phyloP scores from a whole-genome alignment of 805 yeast species.

The Sugiyamaella marilandica region DNA sequence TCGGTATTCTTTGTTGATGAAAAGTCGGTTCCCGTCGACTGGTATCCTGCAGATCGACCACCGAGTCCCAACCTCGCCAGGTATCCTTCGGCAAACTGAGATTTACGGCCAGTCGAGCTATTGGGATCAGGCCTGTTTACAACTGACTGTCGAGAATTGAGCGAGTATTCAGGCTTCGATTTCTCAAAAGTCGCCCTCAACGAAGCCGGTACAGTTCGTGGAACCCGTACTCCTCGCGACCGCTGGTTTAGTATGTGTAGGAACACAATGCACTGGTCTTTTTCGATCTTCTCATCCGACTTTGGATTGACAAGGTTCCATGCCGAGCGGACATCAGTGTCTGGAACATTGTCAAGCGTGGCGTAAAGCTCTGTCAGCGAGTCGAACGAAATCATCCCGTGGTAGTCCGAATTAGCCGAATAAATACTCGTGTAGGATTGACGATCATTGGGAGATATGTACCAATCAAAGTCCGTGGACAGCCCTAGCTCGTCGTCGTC shows the following conservation, averaged over 20 bases:
- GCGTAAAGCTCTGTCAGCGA: conserved; percentile 64
- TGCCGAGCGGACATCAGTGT: conserved; percentile 78
- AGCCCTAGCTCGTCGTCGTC: conserved; percentile 60
- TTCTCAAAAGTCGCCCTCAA: conserved; percentile 87
- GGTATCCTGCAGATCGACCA: conserved; percentile 28
- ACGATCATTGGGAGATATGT: conserved; percentile 85
- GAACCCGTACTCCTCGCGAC: conserved; percentile 77
- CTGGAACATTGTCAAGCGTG: conserved; percentile 68
- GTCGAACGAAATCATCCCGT: conserved; percentile 75
- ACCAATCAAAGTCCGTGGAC: conserved; percentile 85
- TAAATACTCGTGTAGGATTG: conserved; percentile 74
- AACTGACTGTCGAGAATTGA: conserved; percentile 47
- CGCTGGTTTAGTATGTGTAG: conserved; percentile 89
- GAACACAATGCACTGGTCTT: conserved; percentile 85
- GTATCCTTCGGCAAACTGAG: conserved; percentile 43
- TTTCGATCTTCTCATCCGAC: conserved; percentile 80
- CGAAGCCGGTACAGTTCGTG: conserved; percentile 91
- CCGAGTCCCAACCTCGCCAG: conserved; percentile 53
- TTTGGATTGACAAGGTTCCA: conserved; percentile 96
- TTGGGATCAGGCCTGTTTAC: conserved; percentile 22
- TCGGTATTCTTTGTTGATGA: conserved; percentile 59
- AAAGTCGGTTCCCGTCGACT: conserved; percentile 62
- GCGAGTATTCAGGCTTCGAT: conserved; percentile 63
- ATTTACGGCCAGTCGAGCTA: conserved; percentile 21
- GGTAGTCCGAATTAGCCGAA: conserved; percentile 64